Percentiles rank a stretch among this genome's conserved stretches.
These are phyloP conservation scores for Leishmania tropica DNA, from an alignment of 208 protist species.

Conservation along the genomic window DNA sequence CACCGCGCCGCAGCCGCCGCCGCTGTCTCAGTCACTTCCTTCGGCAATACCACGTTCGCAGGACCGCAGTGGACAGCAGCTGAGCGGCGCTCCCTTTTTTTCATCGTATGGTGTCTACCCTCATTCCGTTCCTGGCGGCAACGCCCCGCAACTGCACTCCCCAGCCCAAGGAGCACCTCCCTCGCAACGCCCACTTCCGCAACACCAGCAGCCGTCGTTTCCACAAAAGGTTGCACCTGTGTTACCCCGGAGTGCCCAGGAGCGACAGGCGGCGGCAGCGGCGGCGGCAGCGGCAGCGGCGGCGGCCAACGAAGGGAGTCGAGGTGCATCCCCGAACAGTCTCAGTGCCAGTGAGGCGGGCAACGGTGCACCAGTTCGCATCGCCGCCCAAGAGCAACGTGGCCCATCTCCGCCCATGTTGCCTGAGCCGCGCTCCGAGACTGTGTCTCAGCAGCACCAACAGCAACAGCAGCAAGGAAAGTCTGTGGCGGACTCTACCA, in stretches of 20 bases:
- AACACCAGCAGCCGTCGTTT: slow-evolving; percentile 14
- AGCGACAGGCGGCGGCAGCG: slow-evolving; percentile 21
- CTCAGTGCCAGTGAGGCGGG: background rate
- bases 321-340: slow-evolving; percentile 18
- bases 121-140: background rate
- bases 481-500: background rate
- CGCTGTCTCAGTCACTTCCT: slow-evolving; percentile 15
- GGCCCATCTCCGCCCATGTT: slow-evolving; percentile 20
- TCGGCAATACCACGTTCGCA: slow-evolving; percentile 21
- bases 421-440: slow-evolving; percentile 27
- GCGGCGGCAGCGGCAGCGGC: slow-evolving; percentile 9
- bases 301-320: background rate
- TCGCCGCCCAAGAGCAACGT: slow-evolving; percentile 12
- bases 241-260: slow-evolving; percentile 35
- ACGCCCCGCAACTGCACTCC: slow-evolving; percentile 6
- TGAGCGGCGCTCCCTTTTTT: slow-evolving; percentile 14
- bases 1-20: slow-evolving; percentile 12
- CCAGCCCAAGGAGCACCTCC: slow-evolving; percentile 16
- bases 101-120: slow-evolving; percentile 15
- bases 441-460: slow-evolving; percentile 9
- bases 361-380: background rate
- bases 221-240: slow-evolving; percentile 27
- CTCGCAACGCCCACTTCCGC: slow-evolving; percentile 4
- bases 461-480: slow-evolving; percentile 11
- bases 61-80: slow-evolving; percentile 22